These are phyloP conservation scores for Pleurotus giganteus DNA, from an alignment of 768 basidiomycete species.

Conservation along the genomic window DNA sequence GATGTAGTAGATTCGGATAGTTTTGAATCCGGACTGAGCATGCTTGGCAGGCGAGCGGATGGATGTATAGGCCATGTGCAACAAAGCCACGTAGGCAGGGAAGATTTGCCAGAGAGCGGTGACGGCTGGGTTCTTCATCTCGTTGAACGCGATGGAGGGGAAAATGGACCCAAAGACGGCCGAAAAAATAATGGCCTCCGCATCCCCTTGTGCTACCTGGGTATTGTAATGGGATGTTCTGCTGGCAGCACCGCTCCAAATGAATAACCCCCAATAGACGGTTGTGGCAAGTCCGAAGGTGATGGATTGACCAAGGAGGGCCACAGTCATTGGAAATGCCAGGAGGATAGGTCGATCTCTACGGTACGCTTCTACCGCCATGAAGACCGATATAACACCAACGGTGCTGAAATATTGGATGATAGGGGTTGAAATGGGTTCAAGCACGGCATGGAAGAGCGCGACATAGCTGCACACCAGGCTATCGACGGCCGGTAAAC, in stretches of 20 bases:
- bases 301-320: slow-evolving; percentile 37
- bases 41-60: slow-evolving; percentile 33
- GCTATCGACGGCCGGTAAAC: slow-evolving; percentile 29
- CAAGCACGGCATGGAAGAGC: slow-evolving; percentile 46
- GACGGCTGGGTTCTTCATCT: slow-evolving; percentile 36
- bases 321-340: slow-evolving; percentile 39
- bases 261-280: slow-evolving; percentile 46
- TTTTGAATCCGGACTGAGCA: slow-evolving; percentile 33
- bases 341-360: slow-evolving; percentile 31
- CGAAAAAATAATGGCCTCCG: slow-evolving; percentile 50
- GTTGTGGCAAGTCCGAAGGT: slow-evolving; percentile 44
- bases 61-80: slow-evolving; percentile 35
- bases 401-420: slow-evolving; percentile 34
- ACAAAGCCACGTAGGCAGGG: slow-evolving; percentile 42
- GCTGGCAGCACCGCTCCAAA: slow-evolving; percentile 31
- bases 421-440: slow-evolving; percentile 25
- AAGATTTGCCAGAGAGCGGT: slow-evolving; percentile 57
- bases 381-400: slow-evolving; percentile 36
- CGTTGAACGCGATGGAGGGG: slow-evolving; percentile 45
- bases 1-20: slow-evolving; percentile 37
- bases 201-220: slow-evolving; percentile 41
- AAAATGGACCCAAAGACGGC: slow-evolving; percentile 42
- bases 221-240: slow-evolving; percentile 12
- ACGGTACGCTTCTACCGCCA: slow-evolving; percentile 43
- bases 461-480: slow-evolving; percentile 41